A percentile compares a stretch with the other conserved stretches of the same genome.
Conservation (phyloP, 176 grass and related monocot genomes). For the Cenchrus purpureus region DNA sequence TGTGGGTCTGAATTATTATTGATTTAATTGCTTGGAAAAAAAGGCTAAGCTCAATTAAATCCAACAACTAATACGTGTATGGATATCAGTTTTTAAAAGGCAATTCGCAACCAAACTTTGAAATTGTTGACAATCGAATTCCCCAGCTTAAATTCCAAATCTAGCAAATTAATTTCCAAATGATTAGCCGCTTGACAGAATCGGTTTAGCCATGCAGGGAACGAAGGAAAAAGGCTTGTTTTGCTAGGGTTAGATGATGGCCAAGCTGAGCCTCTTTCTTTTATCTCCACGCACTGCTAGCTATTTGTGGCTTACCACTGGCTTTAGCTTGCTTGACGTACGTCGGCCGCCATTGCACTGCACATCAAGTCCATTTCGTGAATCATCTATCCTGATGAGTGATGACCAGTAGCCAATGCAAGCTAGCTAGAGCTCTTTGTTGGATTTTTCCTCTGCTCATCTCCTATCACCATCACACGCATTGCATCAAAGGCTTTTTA, state of each 20-base stretch:
- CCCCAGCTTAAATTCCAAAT: no score
- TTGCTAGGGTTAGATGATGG: background rate
- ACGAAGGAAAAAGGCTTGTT: background rate
- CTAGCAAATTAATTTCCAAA: no score
- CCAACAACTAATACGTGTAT: no score
- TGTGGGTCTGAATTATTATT: no score
- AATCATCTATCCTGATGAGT: background rate
- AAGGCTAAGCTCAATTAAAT: no score
- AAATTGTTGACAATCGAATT: no score
- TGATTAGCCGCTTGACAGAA: no score
- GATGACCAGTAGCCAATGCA: background rate
- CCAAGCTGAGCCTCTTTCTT: background rate
- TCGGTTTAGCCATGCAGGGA: background rate
- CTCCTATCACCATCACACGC: background rate
- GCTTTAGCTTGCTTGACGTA: slow-evolving; percentile 1
- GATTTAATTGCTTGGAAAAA: no score
- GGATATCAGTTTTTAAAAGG: no score
- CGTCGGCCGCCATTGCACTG: background rate
- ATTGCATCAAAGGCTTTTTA: background rate
- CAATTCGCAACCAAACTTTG: no score
- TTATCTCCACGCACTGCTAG: background rate
- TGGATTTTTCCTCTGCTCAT: background rate
- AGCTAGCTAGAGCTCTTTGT: background rate
- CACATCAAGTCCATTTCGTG: background rate
- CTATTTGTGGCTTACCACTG: background rate